Evolutionary conservation across 768 basidiomycete species (phyloP), one percentile per base, ranked within the genome.

Genomic region (Mycena indigotica): DNA sequence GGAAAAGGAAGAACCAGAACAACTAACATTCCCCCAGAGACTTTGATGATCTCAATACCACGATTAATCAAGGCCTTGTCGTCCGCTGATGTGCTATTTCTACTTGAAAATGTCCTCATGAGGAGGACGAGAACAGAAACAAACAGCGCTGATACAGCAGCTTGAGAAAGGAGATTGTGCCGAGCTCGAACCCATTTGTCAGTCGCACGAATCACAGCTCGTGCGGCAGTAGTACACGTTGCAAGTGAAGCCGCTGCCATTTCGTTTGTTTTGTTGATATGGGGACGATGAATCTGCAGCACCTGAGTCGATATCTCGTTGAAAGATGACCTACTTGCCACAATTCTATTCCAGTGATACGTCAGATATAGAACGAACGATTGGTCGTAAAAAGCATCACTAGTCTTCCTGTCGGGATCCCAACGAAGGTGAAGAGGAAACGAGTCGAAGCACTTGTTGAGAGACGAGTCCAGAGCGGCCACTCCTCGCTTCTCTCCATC

Each of bases 341-440:
- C 28, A 19, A 54, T 44, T 8, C 40, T 39, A 24, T 24, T 39
- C 23, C 29, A 54, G n/a, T 44, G 40, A 28, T 28, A 41, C 15
- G 13, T 54, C 13, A 19, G 6, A 28, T 44, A 19, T 12, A 54
- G 23, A 8, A 45, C 39, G 16, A 41, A 24, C 25, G 53, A 23
- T 24, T 54, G 53, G 26, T 54, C 53, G 40, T 28, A 54, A 28
- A 45, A 44, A 13, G 28, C 53, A 21, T 23, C 28, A n/a, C 6
- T 6, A n/a, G 46, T 6, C 4, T 13, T 29, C 4, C 6, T 17
- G 19, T 54, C 40, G 3, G 53, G 39, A 54, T 54, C 53, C 53
- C 53, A 54, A n/a, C 41, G 23, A 4, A 54, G 53, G 30, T 54
- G 53, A 21, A 41, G 41, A 6, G 53, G 53, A 23, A 54, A n/a